phyloP scores from a whole-genome alignment of 495 filamentous ascomycete genomes.

The Clohesyomyces aquaticus region DNA sequence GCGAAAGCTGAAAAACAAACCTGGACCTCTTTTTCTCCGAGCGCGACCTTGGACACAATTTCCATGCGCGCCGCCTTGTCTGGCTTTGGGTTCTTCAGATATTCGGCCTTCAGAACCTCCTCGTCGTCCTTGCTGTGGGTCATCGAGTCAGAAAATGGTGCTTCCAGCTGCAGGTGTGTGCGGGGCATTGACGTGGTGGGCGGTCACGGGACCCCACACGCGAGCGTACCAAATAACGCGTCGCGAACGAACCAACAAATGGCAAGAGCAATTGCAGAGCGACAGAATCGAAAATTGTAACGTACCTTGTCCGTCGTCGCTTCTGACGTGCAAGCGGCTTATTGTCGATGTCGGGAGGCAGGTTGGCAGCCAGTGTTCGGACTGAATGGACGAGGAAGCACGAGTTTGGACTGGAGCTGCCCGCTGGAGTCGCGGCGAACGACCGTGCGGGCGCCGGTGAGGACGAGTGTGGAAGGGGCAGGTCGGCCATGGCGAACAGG shows the following conservation, averaged over 20 bases:
- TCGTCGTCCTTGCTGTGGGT: slow-evolving; percentile 72
- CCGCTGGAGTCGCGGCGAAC: slow-evolving; percentile 3
- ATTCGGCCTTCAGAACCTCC: slow-evolving; percentile 85
- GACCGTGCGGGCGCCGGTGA: slow-evolving; percentile 27
- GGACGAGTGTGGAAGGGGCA: slow-evolving; percentile 7
- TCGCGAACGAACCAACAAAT: slow-evolving; percentile 18
- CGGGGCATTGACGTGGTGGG: background rate
- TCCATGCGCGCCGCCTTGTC: slow-evolving; percentile 85
- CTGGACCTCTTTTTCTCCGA: slow-evolving; percentile 98
- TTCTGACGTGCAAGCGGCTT: slow-evolving; percentile 70
- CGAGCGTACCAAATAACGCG: slow-evolving; percentile 26
- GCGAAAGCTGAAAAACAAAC: slow-evolving; percentile 51
- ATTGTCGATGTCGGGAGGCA: slow-evolving; percentile 68
- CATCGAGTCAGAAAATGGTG: slow-evolving; percentile 36
- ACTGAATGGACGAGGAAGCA: slow-evolving; percentile 73
- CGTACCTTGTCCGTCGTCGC: slow-evolving; percentile 63
- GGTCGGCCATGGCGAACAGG: slow-evolving; percentile 11
- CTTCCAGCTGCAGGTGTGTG: slow-evolving; percentile 4
- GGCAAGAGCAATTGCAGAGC: slow-evolving; percentile 7
- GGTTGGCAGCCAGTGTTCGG: slow-evolving; percentile 63
- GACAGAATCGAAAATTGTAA: slow-evolving; percentile 11
- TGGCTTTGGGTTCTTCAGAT: slow-evolving; percentile 82
- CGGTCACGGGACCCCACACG: background rate
- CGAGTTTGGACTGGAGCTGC: slow-evolving; percentile 18
- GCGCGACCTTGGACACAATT: slow-evolving; percentile 80